phyloP scores from a whole-genome alignment of 1,284 basidiomycete genomes.

The Macrocybe sp. region DNA sequence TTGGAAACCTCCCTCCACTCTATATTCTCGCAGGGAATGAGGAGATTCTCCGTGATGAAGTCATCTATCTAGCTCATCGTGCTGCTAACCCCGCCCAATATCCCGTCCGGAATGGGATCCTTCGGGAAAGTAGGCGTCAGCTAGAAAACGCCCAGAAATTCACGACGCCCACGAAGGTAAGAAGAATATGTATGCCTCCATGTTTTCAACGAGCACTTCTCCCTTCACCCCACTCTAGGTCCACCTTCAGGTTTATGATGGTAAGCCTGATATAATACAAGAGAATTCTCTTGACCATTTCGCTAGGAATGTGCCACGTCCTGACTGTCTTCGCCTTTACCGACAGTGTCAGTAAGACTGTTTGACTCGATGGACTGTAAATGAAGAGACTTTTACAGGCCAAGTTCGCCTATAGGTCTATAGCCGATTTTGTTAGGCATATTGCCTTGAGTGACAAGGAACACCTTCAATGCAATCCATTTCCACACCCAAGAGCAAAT shows the following conservation, averaged over 20 bases:
- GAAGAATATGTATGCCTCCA: not conserved
- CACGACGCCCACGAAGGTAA: constrained; percentile 64
- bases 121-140: constrained; percentile 43
- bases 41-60: constrained; percentile 81
- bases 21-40: constrained; percentile 77
- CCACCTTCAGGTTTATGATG: constrained; percentile 72
- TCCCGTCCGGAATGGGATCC: constrained; percentile 57
- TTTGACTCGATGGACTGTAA: not conserved
- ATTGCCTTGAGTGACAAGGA: constrained; percentile 36
- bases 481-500: constrained; percentile 29
- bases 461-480: constrained; percentile 36
- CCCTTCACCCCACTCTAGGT: constrained; percentile 33
- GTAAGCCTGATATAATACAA: constrained; percentile 21
- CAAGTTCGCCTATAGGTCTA: constrained; percentile 52
- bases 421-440: constrained; percentile 52
- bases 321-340: constrained; percentile 72
- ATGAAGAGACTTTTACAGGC: constrained; percentile 29
- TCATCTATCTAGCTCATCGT: constrained; percentile 78
- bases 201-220: not conserved
- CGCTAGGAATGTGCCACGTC: constrained; percentile 58
- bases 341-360: constrained; percentile 36
- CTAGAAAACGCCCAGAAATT: constrained; percentile 49
- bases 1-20: constrained; percentile 79
- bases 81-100: constrained; percentile 74
- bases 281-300: not conserved